Conservation (phyloP, 148 eudicot species). For the Simmondsia chinensis region DNA sequence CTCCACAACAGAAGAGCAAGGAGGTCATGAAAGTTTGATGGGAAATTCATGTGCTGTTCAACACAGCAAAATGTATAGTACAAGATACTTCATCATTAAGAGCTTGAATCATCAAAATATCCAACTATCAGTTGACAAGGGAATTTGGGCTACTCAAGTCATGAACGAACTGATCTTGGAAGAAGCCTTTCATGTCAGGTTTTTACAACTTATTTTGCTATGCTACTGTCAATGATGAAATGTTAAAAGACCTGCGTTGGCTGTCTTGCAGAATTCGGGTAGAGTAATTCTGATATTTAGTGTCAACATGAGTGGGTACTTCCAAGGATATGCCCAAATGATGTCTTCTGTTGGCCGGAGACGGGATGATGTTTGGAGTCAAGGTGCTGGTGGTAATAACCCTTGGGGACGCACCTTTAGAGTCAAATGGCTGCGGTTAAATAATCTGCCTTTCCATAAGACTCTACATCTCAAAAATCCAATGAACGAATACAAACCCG, state of each 20-base stretch:
- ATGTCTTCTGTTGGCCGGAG: conserved; percentile 73
- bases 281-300: conserved; percentile 77
- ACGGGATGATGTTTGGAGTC: conserved; percentile 72
- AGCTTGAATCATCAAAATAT: conserved; percentile 80
- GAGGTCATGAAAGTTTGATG: conserved; percentile 17
- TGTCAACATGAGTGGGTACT: conserved; percentile 86
- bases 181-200: conserved; percentile 79
- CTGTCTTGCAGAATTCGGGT: conserved; percentile 63
- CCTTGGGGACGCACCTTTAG: conserved; percentile 84
- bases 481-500: conserved; percentile 78
- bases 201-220: conserved; percentile 6
- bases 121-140: conserved; percentile 59
- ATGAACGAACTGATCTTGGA: conserved; percentile 81
- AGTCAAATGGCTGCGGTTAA: conserved; percentile 64
- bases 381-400: conserved; percentile 53
- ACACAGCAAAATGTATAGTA: conserved; percentile 22
- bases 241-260: conserved; percentile 13
- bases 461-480: conserved; percentile 84
- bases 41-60: conserved; percentile 19
- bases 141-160: conserved; percentile 90
- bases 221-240: conserved; percentile 5
- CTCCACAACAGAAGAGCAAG: conserved; percentile 28
- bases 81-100: conserved; percentile 78
- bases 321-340: conserved; percentile 95
- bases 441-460: conserved; percentile 69